Conservation (phyloP, 169 alveolate species). For the Cytauxzoon felis region DNA sequence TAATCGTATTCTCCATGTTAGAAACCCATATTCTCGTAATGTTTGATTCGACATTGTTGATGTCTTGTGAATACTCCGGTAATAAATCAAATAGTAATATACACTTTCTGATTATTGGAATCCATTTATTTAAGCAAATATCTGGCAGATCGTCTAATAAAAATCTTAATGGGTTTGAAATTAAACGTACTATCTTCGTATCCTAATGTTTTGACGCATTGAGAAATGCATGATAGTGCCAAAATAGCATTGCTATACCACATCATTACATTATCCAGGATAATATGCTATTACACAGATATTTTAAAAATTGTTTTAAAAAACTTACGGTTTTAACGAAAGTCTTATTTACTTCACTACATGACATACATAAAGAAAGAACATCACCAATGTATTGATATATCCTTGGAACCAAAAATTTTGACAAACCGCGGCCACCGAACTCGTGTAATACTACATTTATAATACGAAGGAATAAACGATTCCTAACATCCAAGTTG, state of each 20-base stretch:
- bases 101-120: background rate
- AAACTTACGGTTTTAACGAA: background rate
- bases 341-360: background rate
- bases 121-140: constrained; percentile 1
- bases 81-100: constrained; percentile 1
- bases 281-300: no score
- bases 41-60: no score
- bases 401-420: constrained; percentile 38
- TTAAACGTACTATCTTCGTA: background rate
- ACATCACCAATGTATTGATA: constrained; percentile 31
- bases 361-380: background rate
- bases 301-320: no score
- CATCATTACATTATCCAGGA: background rate
- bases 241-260: constrained; percentile 2
- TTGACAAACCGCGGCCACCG: constrained; percentile 43
- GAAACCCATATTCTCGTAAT: background rate
- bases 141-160: constrained; percentile 13
- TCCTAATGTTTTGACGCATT: constrained; percentile 12
- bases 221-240: background rate
- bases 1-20: background rate
- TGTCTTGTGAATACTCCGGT: constrained; percentile 4
- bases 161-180: background rate
- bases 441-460: constrained; percentile 26
- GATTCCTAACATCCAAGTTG: constrained; percentile 5
- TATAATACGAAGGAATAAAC: constrained; percentile 27